Evolutionary conservation across 108 stramenopile species (phyloP), one percentile per base, ranked within the genome.

Genomic region (Fragilaria radians): DNA sequence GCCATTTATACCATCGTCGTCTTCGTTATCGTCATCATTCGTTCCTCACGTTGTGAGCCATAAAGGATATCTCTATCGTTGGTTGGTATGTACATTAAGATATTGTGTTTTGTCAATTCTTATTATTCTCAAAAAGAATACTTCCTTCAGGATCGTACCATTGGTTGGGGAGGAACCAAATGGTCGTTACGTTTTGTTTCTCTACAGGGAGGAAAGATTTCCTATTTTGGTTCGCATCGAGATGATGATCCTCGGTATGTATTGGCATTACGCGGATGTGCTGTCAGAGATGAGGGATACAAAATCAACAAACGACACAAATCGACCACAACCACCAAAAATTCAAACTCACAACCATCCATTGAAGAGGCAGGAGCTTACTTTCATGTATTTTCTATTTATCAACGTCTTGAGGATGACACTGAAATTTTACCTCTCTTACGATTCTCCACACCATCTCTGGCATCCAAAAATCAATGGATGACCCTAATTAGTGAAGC

Each of bases 101-200:
- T 42, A 7, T 11, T 42, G 11, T 11, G 36, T 7, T 42, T 42
- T n/a, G n/a, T n/a, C n/a, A n/a, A n/a, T n/a, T n/a, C n/a, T n/a
- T n/a, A n/a, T n/a, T n/a, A n/a, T n/a, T n/a, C n/a, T n/a, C n/a
- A n/a, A n/a, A n/a, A n/a, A n/a, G n/a, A n/a, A n/a, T n/a, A n/a
- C n/a, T n/a, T n/a, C n/a, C n/a, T n/a, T n/a, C 76, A 81, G 33
- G 90, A 91, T 78, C 57, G 90, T 9, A 51, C 68, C 21, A 86
- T 91, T 34, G 90, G 90, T 4, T 91, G 81, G 81, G 73, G 79
- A 14, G 90, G 90, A 0, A 83, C 78, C 0, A 91, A 91, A 57
- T 88, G 86, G 90, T 77, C 66, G 1, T 57, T 87, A 21, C 74
- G 86, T 32, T 91, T 81, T 63, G 83, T 88, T 19, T 52, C 59